A percentile compares a stretch with the other conserved stretches of the same genome.
Conservation (phyloP, 1,284 basidiomycete genomes). For the Cutaneotrichosporon daszewskae region DNA sequence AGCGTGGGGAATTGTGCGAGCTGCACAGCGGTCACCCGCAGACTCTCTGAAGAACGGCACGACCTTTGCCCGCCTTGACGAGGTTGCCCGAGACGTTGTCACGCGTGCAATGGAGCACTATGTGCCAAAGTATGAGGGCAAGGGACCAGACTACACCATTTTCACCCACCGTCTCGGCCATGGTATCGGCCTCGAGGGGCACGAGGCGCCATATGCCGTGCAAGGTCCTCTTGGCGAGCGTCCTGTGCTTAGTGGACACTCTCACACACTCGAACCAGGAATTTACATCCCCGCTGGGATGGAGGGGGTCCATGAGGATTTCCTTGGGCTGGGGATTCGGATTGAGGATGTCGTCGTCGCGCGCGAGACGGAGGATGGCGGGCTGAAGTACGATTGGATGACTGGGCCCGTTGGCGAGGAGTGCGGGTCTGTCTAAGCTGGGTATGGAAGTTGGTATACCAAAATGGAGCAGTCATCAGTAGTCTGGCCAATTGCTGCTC, state of each 20-base stretch:
- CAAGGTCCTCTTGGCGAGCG: conserved; percentile 52
- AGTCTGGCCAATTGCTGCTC: too few species aligned
- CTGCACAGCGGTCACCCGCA: conserved; percentile 58
- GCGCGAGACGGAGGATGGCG: conserved; percentile 46
- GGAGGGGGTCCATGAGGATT: conserved; percentile 23
- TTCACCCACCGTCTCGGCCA: conserved; percentile 67
- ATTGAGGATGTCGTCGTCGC: conserved; percentile 78
- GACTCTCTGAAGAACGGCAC: conserved; percentile 24
- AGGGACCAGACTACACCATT: conserved; percentile 50
- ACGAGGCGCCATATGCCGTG: conserved; percentile 72
- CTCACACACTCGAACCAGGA: conserved; percentile 78
- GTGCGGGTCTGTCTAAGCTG: conserved; percentile 39
- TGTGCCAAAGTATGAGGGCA: conserved; percentile 44
- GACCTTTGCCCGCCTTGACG: conserved; percentile 60
- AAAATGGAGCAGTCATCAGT: too few species aligned
- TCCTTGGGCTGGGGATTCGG: conserved; percentile 67
- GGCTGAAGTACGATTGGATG: conserved; percentile 41
- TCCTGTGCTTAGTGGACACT: conserved; percentile 59
- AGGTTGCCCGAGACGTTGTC: conserved; percentile 59
- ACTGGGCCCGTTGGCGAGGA: conserved; percentile 33
- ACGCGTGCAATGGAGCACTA: conserved; percentile 47
- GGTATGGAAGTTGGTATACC: too few species aligned
- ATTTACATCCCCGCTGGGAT: conserved; percentile 57
- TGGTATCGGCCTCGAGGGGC: conserved; percentile 77
- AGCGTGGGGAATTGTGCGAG: conserved; percentile 64